Conservation (phyloP, 2,329 filamentous ascomycete species). For the Fusarium subtropicale region DNA sequence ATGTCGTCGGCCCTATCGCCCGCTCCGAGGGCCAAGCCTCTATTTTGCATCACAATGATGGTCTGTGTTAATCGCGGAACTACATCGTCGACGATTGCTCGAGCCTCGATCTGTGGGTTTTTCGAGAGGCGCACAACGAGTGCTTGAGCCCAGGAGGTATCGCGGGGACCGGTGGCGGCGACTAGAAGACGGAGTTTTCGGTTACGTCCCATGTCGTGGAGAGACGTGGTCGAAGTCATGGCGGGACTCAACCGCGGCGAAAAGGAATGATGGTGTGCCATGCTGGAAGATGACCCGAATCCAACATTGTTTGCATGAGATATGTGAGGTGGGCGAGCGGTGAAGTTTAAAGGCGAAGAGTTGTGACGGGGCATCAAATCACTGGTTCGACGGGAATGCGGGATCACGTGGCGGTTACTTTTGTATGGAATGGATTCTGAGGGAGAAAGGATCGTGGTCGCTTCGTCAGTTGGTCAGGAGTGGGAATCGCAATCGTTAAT, state of each 20-base stretch:
- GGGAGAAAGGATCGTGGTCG: not conserved
- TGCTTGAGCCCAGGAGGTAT: slow-evolving; percentile 73
- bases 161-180: slow-evolving; percentile 72
- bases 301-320: slow-evolving; percentile 49
- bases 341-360: slow-evolving; percentile 44
- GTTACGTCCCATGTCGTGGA: slow-evolving; percentile 53
- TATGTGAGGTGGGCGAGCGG: slow-evolving; percentile 45
- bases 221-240: slow-evolving; percentile 51
- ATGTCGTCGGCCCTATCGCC: slow-evolving; percentile 58
- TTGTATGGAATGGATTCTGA: slow-evolving; percentile 1
- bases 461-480: not conserved
- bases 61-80: slow-evolving; percentile 72
- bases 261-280: slow-evolving; percentile 51
- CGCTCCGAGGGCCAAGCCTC: slow-evolving; percentile 52
- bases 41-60: slow-evolving; percentile 70
- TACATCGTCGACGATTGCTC: slow-evolving; percentile 74
- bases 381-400: slow-evolving; percentile 42
- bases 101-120: slow-evolving; percentile 69
- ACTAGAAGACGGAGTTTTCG: slow-evolving; percentile 71
- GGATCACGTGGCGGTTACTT: slow-evolving; percentile 42
- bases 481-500: slow-evolving; percentile 20
- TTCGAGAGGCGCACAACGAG: slow-evolving; percentile 76
- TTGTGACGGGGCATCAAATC: slow-evolving; percentile 51
- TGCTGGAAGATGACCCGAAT: slow-evolving; percentile 47
- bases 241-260: slow-evolving; percentile 49